Base-by-base conservation (phyloP, 208 protist genomes). In the Acanthamoeba healyi region DNA sequence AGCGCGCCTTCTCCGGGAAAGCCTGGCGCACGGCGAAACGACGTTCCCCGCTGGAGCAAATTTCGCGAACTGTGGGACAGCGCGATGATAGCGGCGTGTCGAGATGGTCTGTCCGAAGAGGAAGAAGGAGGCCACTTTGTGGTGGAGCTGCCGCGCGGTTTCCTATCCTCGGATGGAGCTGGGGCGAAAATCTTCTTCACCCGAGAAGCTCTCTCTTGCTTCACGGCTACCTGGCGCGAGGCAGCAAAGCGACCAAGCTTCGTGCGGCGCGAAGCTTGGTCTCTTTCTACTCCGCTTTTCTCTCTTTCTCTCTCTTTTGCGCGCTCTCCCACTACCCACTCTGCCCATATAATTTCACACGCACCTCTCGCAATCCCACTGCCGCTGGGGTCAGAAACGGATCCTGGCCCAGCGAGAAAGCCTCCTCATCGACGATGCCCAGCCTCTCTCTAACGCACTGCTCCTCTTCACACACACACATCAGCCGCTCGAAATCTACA, bases 401-500 rank as follows among this genome's bases (percentile, higher is more conserved):
- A 15, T 6, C 49, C 49, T 54, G 49, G 49, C 49, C 49, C 49
- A 29, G 58, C 6, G 29, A 65, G n/a, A 65, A 26, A 15, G 49
- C 49, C 49, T 15, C 15, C 6, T 54, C 49, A n/a, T n/a, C n/a
- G n/a, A n/a, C n/a, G n/a, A 54, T 15, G 49, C 15, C 49, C 6
- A 15, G 15, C 10, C 49, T 5, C 22, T 65, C 58, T 65, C 58
- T 65, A 65, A 65, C 58, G n/a, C 58, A 65, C 58, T 34, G 58
- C 58, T 65, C 58, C 29, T 81, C 42, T 10, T 46, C 34, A 36
- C 63, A 38, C 38, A 42, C 70, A 22, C 40, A 77, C 70, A 17
- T 61, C 34, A 98, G 79, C 97, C 98, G 34, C 98, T 99, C 61
- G 99, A 99, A 97, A 99, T 99, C 74, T 99, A 98, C 96, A 98